These are phyloP conservation scores for Citropsis articulata DNA, from an alignment of 345 rosid genomes.

Conservation along the genomic window DNA sequence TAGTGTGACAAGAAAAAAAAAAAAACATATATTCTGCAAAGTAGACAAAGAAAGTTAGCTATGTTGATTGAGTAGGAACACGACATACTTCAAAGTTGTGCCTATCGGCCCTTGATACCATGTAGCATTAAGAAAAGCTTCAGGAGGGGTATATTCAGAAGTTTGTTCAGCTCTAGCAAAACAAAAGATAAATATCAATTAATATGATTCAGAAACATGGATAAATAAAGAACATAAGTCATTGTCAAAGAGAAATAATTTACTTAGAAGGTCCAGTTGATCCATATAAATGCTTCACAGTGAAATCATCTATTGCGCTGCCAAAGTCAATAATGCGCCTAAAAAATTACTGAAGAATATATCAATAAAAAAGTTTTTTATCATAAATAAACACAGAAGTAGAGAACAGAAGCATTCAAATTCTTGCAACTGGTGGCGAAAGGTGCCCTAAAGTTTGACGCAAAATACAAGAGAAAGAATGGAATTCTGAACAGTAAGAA, in stretches of 20 bases:
- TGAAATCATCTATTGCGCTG: conserved; percentile 83
- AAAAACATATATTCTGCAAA: not conserved
- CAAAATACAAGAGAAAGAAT: not conserved
- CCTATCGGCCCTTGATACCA: conserved; percentile 72
- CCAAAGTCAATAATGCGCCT: conserved; percentile 99
- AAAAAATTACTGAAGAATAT: conserved; percentile 20
- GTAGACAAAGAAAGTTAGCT: conserved; percentile 3
- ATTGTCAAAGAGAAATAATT: conserved; percentile 15
- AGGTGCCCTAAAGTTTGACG: not conserved
- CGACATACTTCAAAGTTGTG: conserved; percentile 55
- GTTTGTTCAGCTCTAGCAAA: conserved; percentile 84
- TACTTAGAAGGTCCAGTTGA: conserved; percentile 91
- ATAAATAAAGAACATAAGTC: not conserved
- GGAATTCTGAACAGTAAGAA: not conserved
- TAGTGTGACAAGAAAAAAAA: not conserved
- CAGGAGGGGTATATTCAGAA: conserved; percentile 78
- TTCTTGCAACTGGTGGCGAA: not conserved
- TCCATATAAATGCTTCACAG: conserved; percentile 76
- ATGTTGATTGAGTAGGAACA: conserved; percentile 4
- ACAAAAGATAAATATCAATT: conserved; percentile 9
- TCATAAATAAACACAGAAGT: not conserved
- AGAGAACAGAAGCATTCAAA: not conserved
- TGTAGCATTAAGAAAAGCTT: conserved; percentile 73
- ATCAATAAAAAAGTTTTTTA: conserved; percentile 1
- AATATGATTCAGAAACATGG: not conserved